phyloP scores from a whole-genome alignment of 495 filamentous ascomycete species.

The Apiosordaria backusii region DNA sequence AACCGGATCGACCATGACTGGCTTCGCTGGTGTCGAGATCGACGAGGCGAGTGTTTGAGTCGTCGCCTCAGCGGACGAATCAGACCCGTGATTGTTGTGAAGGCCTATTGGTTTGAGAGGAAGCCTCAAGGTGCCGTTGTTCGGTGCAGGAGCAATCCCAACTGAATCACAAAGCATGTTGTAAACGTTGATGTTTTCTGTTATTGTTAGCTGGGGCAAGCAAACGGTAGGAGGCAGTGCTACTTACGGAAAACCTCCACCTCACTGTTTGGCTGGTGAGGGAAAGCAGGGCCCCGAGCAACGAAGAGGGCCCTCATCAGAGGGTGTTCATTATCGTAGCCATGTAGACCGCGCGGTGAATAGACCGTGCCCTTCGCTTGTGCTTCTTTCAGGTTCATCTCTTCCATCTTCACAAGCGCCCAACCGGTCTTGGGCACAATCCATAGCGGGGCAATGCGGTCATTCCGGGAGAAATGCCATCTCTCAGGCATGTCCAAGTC shows the following conservation, averaged over 20 bases:
- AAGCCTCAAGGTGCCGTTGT: slow-evolving; percentile 85
- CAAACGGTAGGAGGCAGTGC: background rate
- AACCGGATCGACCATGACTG: slow-evolving; percentile 19
- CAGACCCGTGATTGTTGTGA: slow-evolving; percentile 42
- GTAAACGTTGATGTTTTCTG: slow-evolving; percentile 93
- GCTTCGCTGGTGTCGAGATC: slow-evolving; percentile 20
- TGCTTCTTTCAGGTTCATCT: slow-evolving; percentile 66
- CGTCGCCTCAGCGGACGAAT: slow-evolving; percentile 36
- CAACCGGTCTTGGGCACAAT: slow-evolving; percentile 86
- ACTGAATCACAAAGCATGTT: slow-evolving; percentile 88
- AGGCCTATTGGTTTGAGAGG: slow-evolving; percentile 67
- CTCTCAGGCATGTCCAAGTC: slow-evolving; percentile 81
- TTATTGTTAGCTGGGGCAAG: slow-evolving; percentile 5
- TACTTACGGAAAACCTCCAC: slow-evolving; percentile 80
- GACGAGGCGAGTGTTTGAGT: background rate
- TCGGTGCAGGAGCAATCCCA: slow-evolving; percentile 61
- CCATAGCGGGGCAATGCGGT: slow-evolving; percentile 89
- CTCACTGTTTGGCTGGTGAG: slow-evolving; percentile 74
- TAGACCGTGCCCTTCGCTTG: slow-evolving; percentile 62
- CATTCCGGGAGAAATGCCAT: slow-evolving; percentile 81
- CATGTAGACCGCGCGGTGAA: slow-evolving; percentile 75
- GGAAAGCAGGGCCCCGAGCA: slow-evolving; percentile 83
- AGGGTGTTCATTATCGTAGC: slow-evolving; percentile 85
- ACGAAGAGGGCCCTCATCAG: slow-evolving; percentile 93
- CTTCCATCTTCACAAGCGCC: slow-evolving; percentile 75